phyloP scores from a whole-genome alignment of 139 green algal species.

The Chlamydomonas sphaeroides region DNA sequence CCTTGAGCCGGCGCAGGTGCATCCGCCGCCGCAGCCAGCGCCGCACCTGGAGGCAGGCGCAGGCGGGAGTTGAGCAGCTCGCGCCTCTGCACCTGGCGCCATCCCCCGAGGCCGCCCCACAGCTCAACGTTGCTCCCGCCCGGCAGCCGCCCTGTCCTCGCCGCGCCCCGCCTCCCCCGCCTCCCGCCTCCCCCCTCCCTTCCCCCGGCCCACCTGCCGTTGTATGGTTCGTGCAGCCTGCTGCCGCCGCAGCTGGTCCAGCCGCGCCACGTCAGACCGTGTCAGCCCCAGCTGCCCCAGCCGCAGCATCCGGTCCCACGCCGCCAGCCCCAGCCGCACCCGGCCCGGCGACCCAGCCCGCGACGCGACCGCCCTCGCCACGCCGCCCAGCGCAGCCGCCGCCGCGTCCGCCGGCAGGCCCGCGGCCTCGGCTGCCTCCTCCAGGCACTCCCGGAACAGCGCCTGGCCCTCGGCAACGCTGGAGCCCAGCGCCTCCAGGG shows the following conservation, averaged over 20 bases:
- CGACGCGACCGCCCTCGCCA: too few species aligned
- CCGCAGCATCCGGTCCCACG: slow-evolving; percentile 33
- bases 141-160: neutral
- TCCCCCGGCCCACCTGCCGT: neutral
- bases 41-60: slow-evolving; percentile 16
- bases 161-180: too few species aligned
- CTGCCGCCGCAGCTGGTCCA: slow-evolving; percentile 1
- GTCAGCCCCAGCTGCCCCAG: slow-evolving; percentile 40
- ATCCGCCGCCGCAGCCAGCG: slow-evolving; percentile 23
- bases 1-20: slow-evolving; percentile 11
- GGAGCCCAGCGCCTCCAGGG: slow-evolving; percentile 1
- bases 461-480: slow-evolving; percentile 5
- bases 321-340: neutral
- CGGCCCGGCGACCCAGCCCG: too few species aligned
- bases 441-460: slow-evolving; percentile 22
- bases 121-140: too few species aligned
- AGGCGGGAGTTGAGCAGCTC: too few species aligned
- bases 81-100: too few species aligned
- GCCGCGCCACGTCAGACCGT: slow-evolving; percentile 14
- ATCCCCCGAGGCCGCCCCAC: too few species aligned
- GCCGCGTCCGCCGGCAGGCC: neutral
- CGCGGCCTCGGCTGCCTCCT: slow-evolving; percentile 19
- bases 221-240: slow-evolving; percentile 22
- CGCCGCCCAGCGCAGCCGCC: neutral
- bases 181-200: neutral